Percentiles rank a stretch among this genome's conserved stretches.
Conservation (phyloP, 805 yeast genomes). For the Candida silvatica region DNA sequence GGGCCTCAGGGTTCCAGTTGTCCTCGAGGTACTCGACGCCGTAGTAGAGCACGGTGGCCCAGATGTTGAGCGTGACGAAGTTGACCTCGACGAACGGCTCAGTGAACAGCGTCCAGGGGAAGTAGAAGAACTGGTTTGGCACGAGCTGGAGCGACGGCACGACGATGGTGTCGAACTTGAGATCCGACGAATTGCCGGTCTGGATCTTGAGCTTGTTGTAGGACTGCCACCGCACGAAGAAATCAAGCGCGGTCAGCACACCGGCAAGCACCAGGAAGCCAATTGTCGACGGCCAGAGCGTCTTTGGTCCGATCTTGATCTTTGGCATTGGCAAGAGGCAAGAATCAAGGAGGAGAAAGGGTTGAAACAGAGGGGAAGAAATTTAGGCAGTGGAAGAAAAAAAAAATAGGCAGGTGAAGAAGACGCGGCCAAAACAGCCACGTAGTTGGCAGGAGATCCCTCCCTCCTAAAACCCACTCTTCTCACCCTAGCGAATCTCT, state of each 20-base stretch:
- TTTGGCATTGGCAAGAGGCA: slow-evolving; percentile 1
- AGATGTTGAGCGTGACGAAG: slow-evolving; percentile 34
- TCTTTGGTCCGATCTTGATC: not conserved
- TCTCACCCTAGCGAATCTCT: too few relatives aligned
- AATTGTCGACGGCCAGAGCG: not conserved
- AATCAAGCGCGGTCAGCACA: slow-evolving; percentile 31
- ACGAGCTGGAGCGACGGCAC: slow-evolving; percentile 53
- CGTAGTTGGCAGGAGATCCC: too few relatives aligned
- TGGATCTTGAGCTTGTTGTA: slow-evolving; percentile 18
- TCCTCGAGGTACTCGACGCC: slow-evolving; percentile 40
- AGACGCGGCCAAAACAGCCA: too few relatives aligned
- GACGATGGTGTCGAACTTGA: slow-evolving; percentile 32
- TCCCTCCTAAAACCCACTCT: too few relatives aligned
- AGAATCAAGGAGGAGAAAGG: not conserved
- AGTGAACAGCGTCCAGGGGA: slow-evolving; percentile 59
- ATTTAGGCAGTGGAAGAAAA: too few relatives aligned
- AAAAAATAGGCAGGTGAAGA: too few relatives aligned
- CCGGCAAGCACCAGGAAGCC: slow-evolving; percentile 32
- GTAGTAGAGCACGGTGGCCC: slow-evolving; percentile 27
- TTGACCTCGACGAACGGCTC: slow-evolving; percentile 59
- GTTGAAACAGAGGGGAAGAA: not conserved
- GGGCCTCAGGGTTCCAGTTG: slow-evolving; percentile 31
- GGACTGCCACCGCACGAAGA: slow-evolving; percentile 30
- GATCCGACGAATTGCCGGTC: slow-evolving; percentile 10
- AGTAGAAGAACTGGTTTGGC: slow-evolving; percentile 42